Evolutionary conservation across 352 stramenopile genomes (phyloP).

Genomic region (Globisporangium uncinulatum): DNA sequence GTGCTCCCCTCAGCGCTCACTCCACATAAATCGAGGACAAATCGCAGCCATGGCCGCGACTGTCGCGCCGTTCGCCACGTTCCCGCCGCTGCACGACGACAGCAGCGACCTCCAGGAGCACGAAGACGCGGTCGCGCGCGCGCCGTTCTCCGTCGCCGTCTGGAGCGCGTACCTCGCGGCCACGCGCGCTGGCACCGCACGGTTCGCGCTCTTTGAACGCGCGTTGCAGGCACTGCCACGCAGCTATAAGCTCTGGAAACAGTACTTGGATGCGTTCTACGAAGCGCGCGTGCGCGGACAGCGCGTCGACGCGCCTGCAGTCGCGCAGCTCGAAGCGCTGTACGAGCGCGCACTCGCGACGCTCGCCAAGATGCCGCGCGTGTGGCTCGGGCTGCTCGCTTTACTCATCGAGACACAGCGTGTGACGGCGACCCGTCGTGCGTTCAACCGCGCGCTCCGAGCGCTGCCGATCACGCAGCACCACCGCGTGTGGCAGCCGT

Average conservation of each 20-base stretch:
- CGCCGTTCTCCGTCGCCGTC: constrained; percentile 81
- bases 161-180: constrained; percentile 69
- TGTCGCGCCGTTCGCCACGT: background rate
- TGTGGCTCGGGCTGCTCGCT: constrained; percentile 93
- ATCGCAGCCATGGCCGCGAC: background rate
- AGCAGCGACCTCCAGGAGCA: constrained; percentile 28
- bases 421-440: constrained; percentile 75
- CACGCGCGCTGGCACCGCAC: constrained; percentile 13
- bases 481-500: constrained; percentile 93
- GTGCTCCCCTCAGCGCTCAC: background rate
- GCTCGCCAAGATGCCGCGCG: constrained; percentile 94
- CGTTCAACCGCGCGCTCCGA: constrained; percentile 94
- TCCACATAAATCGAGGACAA: background rate
- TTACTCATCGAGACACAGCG: constrained; percentile 71
- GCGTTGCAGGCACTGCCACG: constrained; percentile 78
- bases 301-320: constrained; percentile 46
- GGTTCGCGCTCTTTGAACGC: constrained; percentile 81
- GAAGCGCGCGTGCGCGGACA: constrained; percentile 55
- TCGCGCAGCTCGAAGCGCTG: constrained; percentile 32
- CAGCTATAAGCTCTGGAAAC: constrained; percentile 96
- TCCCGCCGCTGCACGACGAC: background rate
- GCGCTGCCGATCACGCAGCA: constrained; percentile 98
- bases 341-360: constrained; percentile 91
- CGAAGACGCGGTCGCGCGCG: constrained; percentile 80
- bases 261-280: constrained; percentile 73